Evolutionary conservation across 495 filamentous ascomycete genomes (phyloP), one percentile per base, ranked within the genome.

Genomic region (Penicillium cinerascens): DNA sequence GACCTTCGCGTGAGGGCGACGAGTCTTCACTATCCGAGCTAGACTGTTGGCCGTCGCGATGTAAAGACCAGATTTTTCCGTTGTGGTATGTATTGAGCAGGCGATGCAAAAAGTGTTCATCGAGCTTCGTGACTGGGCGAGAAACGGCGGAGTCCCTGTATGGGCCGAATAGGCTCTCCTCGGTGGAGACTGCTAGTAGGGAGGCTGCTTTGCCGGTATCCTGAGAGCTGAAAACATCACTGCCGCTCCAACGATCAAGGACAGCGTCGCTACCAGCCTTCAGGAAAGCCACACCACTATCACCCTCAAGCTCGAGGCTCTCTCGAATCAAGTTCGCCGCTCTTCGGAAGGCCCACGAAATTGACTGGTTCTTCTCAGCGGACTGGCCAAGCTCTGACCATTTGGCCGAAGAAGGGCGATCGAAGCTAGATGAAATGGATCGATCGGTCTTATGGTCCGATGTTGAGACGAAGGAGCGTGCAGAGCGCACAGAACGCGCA

Each of bases 61-160:
- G 82, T 55, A 84, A 82, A 16, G 78, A 80, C 78, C 83, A 87
- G 9, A 88, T 66, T 29, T 79, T 78, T 0, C 85, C 85, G 40
- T 80, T 72, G 8, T 78, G 75, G 61, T 87, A 82, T 23, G 76
- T 71, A 10, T 74, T 71, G 1, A 87, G 61, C 7, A 87, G 65
- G 38, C 70, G 67, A 7, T 72, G 70, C 3, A 87, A 59, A 18
- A 82, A 73, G 1, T 50, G 53, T 17, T 62, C 64, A 16, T 72
- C 67, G 21, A 72, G 56, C 26, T 64, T 65, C 6, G 59, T 39
- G 2, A 66, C 66, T 0, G 72, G 61, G 37, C 51, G 64, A 4
- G 58, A 56, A 0, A 55, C 48, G 4, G 47, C 46, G 3, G 58
- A 62, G 0, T 55, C 65, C 0, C 58, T 49, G 23, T 58, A 47